phyloP scores from a whole-genome alignment of 805 yeast species.

The Wickerhamiella shivajii region DNA sequence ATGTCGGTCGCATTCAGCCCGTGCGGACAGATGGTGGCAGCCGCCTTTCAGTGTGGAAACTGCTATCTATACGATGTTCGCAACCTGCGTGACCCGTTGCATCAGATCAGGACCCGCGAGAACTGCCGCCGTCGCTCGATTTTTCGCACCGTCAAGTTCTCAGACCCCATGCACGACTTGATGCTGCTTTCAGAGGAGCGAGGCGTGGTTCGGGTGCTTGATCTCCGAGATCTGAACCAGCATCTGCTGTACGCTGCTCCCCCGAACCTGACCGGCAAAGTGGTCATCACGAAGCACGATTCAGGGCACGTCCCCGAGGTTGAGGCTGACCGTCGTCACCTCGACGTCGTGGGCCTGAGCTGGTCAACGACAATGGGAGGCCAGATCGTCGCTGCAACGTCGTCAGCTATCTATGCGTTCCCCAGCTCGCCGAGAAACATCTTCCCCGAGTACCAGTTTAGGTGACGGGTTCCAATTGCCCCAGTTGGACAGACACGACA shows the following conservation, averaged over 20 bases:
- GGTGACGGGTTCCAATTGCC: too few relatives aligned
- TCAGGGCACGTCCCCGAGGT: background rate
- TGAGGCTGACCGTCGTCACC: background rate
- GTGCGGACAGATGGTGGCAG: conserved; percentile 60
- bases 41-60: conserved; percentile 76
- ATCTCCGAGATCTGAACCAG: conserved; percentile 54
- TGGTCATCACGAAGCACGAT: background rate
- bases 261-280: background rate
- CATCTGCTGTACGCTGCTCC: conserved; percentile 30
- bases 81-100: conserved; percentile 26
- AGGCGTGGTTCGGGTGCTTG: conserved; percentile 75
- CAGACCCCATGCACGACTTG: conserved; percentile 58
- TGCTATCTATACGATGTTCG: conserved; percentile 67
- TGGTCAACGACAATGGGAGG: background rate
- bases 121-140: too few relatives aligned
- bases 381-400: background rate
- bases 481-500: too few relatives aligned
- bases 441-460: too few relatives aligned
- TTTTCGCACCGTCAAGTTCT: conserved; percentile 50
- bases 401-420: too few relatives aligned
- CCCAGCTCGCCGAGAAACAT: too few relatives aligned
- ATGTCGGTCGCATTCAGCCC: conserved; percentile 68
- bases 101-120: too few relatives aligned
- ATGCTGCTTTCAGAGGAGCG: conserved; percentile 69
- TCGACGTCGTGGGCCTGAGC: background rate